Conservation (phyloP, 75 land plant species). For the Azolla pinnata region DNA sequence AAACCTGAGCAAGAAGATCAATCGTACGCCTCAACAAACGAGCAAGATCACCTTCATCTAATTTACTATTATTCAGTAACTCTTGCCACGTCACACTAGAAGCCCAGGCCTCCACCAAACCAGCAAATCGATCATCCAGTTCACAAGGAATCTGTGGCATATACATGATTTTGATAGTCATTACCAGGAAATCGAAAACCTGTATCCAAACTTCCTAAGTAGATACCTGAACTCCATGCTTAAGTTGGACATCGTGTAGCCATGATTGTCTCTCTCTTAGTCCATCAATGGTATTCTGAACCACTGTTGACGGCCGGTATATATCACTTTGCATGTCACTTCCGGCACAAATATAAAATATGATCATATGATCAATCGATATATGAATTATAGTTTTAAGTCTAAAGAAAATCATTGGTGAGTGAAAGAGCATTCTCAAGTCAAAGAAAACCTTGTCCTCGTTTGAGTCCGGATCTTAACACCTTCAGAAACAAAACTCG, state of each 20-base stretch:
- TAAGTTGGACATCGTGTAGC: conserved; percentile 55
- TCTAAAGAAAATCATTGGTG: no score
- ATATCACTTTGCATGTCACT: conserved; percentile 51
- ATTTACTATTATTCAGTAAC: conserved; percentile 67
- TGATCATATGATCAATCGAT: no score
- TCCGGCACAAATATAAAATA: no score
- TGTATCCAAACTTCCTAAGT: no score
- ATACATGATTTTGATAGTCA: no score
- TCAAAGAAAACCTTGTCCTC: no score
- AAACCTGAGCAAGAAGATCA: conserved; percentile 82
- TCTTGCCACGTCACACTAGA: conserved; percentile 88
- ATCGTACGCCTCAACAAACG: conserved; percentile 82
- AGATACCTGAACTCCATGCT: conserved; percentile 61
- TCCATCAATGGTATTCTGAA: conserved; percentile 33
- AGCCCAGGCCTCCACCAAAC: conserved; percentile 98
- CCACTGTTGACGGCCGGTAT: conserved; percentile 64
- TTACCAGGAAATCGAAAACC: no score
- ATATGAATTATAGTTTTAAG: no score
- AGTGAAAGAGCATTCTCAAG: no score
- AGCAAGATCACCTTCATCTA: conserved; percentile 95
- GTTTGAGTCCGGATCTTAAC: conserved; percentile 70
- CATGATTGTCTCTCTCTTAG: conserved; percentile 51
- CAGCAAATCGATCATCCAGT: conserved; percentile 74
- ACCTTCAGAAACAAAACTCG: conserved; percentile 83
- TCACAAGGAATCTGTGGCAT: conserved; percentile 55